Base-by-base conservation (phyloP, 1,139 yeast species). In the Debaryomyces sp. region DNA sequence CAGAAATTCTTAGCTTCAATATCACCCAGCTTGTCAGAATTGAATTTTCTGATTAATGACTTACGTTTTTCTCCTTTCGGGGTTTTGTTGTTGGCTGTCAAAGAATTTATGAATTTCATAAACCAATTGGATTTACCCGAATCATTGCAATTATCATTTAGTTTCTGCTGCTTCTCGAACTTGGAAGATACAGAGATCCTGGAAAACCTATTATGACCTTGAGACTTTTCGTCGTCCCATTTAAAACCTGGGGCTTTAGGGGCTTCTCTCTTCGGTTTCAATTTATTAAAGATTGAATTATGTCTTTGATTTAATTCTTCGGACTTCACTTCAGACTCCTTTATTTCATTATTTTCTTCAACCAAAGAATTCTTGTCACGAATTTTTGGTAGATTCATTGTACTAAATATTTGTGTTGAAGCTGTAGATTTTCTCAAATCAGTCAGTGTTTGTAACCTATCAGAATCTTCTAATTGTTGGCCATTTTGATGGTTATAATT, bases 181-280 rank as follows among this genome's bases (percentile, higher is more conserved):
- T 55, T 56, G 1, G 64, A 54, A 2, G 47, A 46, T 33, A 53
- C 49, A 0, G 71, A 59, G n/a, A 65, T 53, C 38, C 63, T 55
- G 6, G 70, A 64, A 44, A 67, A 64, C 41, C 71, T 55, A 41
- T 65, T 61, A 35, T 60, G 63, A 39, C 59, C 58, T 41, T 54
- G 48, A 3, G 21, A n/a, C 30, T 54, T 46, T 32, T 47, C 42
- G 18, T 42, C 48, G 7, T 26, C 44, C 27, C 21, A 22, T 43
- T 44, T 47, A 32, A 42, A 34, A n/a, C 15, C 49, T 9, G 81
- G 80, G 4, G 75, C 70, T 43, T 57, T 63, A 12, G 83, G 83
- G 2, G 82, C 82, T 32, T 59, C 68, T 54, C 83, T 62, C 55
- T 71, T 73, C 2, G 82, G 80, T 44, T 67, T 71, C 55, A 75